These are phyloP conservation scores for Podaxis sp. DNA, from an alignment of 768 basidiomycete species.

Conservation along the genomic window DNA sequence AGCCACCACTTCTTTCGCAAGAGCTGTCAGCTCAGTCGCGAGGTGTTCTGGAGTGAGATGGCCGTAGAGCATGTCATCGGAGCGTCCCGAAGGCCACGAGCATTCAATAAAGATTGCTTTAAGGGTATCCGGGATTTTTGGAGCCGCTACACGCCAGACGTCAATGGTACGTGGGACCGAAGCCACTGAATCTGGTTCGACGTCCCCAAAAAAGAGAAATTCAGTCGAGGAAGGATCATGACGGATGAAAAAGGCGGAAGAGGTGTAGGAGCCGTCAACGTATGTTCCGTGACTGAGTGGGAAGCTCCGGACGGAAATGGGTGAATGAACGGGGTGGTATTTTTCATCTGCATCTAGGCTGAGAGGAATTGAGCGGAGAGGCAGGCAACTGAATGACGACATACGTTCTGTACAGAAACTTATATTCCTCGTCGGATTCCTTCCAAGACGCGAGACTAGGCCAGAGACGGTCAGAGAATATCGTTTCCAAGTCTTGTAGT, in stretches of 20 bases:
- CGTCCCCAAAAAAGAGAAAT: slow-evolving; percentile 93
- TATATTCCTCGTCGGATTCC: slow-evolving; percentile 55
- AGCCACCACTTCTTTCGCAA: slow-evolving; percentile 62
- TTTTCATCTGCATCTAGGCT: slow-evolving; percentile 53
- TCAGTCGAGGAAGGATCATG: slow-evolving; percentile 62
- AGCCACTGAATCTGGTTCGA: slow-evolving; percentile 81
- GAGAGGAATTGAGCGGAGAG: slow-evolving; percentile 2
- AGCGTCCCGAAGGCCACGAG: slow-evolving; percentile 77
- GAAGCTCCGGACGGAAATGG: slow-evolving; percentile 65
- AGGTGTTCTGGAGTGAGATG: slow-evolving; percentile 86
- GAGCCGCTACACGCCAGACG: slow-evolving; percentile 84
- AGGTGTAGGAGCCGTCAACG: slow-evolving; percentile 59
- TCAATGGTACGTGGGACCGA: slow-evolving; percentile 54
- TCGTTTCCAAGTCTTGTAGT: slow-evolving; percentile 64
- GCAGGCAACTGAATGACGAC: slow-evolving; percentile 25
- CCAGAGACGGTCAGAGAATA: slow-evolving; percentile 83
- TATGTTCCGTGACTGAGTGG: slow-evolving; percentile 74
- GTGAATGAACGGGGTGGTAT: slow-evolving; percentile 51
- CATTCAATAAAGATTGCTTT: slow-evolving; percentile 93
- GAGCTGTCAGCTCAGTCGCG: slow-evolving; percentile 65
- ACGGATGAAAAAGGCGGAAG: slow-evolving; percentile 84
- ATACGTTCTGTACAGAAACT: slow-evolving; percentile 65
- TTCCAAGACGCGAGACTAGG: slow-evolving; percentile 81
- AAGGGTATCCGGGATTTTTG: slow-evolving; percentile 67
- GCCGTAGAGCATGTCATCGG: slow-evolving; percentile 71